Base-by-base conservation (phyloP, 2,329 filamentous ascomycete genomes). In the Lasiodiplodia sp. region DNA sequence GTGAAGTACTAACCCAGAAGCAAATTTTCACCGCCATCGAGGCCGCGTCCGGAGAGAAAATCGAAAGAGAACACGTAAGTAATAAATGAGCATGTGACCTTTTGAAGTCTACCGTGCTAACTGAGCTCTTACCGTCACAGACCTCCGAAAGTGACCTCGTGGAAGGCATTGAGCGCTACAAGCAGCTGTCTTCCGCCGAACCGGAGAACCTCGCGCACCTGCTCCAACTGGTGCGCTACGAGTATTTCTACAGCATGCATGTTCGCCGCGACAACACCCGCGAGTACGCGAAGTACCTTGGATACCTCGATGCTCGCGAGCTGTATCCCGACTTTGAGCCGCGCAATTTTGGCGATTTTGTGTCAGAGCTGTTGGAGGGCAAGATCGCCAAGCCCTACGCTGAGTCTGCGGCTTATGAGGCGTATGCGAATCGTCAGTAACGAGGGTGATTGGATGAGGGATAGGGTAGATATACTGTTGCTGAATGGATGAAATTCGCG, bases 211-310 rank as follows among this genome's bases (percentile, higher is more conserved):
- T 28, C 25, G 25, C 25, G 25, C 25, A 28, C 25, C 25, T 28
- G 25, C 25, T 28, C 25, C 25, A 28, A 28, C n/a, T 23, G 16
- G 28, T 23, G 12, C 28, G 16, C 31, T 28, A n/a, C 7, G 7
- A 57, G 14, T 57, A 57, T 21, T 18, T 11, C 10, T 57, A 57
- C 53, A 57, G 28, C 28, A 57, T 80, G 80, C 82, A 79, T 16
- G 73, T 87, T 23, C 79, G 86, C 1, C 83, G 82, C 1, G 87
- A 89, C 70, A 87, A 87, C 73, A 83, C 79, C 12, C 84, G 83
- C 0, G 83, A 86, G 67, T 79, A 83, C 70, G 87, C 87, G 10
- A 78, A 80, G 62, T 88, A 87, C 70, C 78, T 88, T 5, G 86
- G 86, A 2, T 87, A 88, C 73, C 69, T 88, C 23, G 78, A 82